Conservation (phyloP, 768 basidiomycete genomes). For the Lentinula detonsa region DNA sequence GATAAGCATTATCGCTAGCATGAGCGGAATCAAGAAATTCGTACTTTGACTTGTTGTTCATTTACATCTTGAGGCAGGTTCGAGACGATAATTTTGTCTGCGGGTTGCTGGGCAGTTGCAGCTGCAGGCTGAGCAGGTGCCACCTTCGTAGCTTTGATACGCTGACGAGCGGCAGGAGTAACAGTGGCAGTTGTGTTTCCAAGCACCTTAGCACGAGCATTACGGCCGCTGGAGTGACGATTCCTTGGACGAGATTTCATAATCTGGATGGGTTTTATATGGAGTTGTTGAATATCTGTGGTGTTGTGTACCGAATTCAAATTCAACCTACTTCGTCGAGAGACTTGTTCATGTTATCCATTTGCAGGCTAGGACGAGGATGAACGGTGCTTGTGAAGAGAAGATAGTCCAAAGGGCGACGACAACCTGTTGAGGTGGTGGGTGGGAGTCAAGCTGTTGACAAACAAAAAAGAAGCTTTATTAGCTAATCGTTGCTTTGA, state of each 20-base stretch:
- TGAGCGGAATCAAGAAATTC: slow-evolving; percentile 15
- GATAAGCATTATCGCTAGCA: not conserved
- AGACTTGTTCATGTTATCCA: slow-evolving; percentile 65
- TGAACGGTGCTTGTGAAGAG: not conserved
- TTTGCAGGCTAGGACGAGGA: not conserved
- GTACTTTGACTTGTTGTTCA: slow-evolving; percentile 87
- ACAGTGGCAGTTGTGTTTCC: slow-evolving; percentile 36
- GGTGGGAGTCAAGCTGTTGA: not conserved
- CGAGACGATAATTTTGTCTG: slow-evolving; percentile 94
- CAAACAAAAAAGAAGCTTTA: not conserved
- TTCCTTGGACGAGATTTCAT: slow-evolving; percentile 55
- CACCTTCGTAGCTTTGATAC: slow-evolving; percentile 37
- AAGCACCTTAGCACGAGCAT: slow-evolving; percentile 51
- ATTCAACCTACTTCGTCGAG: slow-evolving; percentile 65
- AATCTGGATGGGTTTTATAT: slow-evolving; percentile 41
- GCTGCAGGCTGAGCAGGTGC: slow-evolving; percentile 24
- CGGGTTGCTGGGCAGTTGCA: slow-evolving; percentile 29
- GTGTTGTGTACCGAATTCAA: slow-evolving; percentile 3
- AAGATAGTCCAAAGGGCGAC: not conserved
- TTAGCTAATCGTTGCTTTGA: not conserved
- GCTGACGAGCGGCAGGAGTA: slow-evolving; percentile 47
- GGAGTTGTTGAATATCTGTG: slow-evolving; percentile 12
- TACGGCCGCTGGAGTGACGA: slow-evolving; percentile 38
- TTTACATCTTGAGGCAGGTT: slow-evolving; percentile 93
- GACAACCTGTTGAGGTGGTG: not conserved